phyloP scores from a whole-genome alignment of 805 yeast species.

The Sungouiozyma ichnusensis region DNA sequence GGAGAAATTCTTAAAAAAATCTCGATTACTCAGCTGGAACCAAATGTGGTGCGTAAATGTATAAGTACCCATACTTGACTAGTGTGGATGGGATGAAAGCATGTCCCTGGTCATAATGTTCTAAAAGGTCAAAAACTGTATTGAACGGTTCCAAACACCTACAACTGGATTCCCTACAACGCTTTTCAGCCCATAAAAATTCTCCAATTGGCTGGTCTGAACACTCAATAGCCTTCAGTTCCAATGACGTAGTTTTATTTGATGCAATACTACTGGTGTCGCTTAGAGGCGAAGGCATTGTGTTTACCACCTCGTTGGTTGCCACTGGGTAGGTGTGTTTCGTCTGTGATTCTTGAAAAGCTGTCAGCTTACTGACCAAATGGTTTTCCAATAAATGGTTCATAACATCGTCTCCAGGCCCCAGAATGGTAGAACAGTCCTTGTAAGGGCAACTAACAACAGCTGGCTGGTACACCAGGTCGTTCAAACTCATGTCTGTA shows the following conservation, averaged over 20 bases:
- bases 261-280: not conserved
- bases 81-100: slow-evolving; percentile 14
- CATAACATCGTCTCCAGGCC: slow-evolving; percentile 9
- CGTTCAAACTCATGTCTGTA: not conserved
- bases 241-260: not conserved
- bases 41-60: slow-evolving; percentile 4
- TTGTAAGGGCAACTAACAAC: slow-evolving; percentile 10
- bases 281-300: not conserved
- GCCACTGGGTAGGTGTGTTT: not conserved
- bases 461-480: not conserved
- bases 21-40: not conserved
- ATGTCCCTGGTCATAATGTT: slow-evolving; percentile 18
- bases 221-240: not conserved
- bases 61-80: slow-evolving; percentile 13
- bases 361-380: slow-evolving; percentile 9
- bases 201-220: slow-evolving; percentile 6
- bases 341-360: not conserved
- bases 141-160: slow-evolving; percentile 1
- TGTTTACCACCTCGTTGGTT: not conserved
- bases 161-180: slow-evolving; percentile 10
- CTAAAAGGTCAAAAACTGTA: slow-evolving; percentile 13
- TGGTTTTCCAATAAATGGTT: slow-evolving; percentile 13
- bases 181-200: slow-evolving; percentile 3
- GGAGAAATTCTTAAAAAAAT: too few relatives aligned
- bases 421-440: slow-evolving; percentile 7